Conservation (phyloP, 768 basidiomycete genomes). For the Suillus brevipes region DNA sequence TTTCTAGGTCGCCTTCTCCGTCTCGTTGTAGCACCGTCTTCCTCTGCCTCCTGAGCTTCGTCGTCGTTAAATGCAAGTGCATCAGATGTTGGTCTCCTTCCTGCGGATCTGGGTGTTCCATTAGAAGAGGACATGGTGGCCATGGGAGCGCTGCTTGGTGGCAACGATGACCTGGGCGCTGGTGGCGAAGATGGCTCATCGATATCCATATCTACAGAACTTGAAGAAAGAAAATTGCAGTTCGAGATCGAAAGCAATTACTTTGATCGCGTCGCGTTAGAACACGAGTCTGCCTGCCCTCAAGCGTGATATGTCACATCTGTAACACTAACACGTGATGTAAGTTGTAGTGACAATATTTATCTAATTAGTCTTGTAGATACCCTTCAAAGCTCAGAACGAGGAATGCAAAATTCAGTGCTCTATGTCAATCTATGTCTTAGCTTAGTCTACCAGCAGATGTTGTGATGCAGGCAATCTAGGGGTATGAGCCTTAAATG, state of each 20-base stretch:
- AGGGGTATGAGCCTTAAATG: not conserved
- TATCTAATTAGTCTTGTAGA: too few relatives aligned
- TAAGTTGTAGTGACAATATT: not conserved
- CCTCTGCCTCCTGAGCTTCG: conserved; percentile 42
- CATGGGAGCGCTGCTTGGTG: conserved; percentile 49
- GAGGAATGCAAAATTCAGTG: not conserved
- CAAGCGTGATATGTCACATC: conserved; percentile 20
- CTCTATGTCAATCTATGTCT: not conserved
- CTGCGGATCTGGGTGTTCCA: conserved; percentile 32
- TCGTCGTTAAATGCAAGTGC: conserved; percentile 57
- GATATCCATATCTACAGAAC: conserved; percentile 46
- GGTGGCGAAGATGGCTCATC: conserved; percentile 61
- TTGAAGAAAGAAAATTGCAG: conserved; percentile 7
- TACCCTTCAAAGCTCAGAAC: not conserved
- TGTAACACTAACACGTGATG: not conserved
- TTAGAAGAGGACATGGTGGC: conserved; percentile 39
- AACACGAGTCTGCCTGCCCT: conserved; percentile 50
- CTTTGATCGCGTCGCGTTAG: conserved; percentile 29
- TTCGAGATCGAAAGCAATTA: conserved; percentile 12
- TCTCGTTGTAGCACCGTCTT: conserved; percentile 43
- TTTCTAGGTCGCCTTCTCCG: conserved; percentile 45
- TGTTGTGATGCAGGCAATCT: not conserved
- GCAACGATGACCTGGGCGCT: conserved; percentile 51
- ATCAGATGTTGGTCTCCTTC: conserved; percentile 46
- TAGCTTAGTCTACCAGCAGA: not conserved